A percentile compares a stretch with the other conserved stretches of the same genome.
These are phyloP conservation scores for Penicillium odoratum DNA, from an alignment of 495 filamentous ascomycete genomes.

Conservation along the genomic window DNA sequence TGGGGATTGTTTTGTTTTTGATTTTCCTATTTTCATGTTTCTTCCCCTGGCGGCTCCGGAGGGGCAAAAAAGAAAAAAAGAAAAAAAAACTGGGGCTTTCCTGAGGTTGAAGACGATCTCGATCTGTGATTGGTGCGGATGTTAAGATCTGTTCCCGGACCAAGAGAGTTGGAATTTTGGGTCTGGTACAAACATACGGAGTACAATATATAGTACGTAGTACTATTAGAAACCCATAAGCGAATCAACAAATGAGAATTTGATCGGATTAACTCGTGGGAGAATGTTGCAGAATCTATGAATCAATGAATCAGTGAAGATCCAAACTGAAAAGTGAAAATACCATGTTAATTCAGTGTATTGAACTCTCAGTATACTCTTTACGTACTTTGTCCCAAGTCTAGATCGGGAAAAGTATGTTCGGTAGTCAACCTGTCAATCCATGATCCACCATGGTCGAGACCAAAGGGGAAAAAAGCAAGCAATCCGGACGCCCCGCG, in stretches of 20 bases:
- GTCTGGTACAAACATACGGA: too few relatives aligned
- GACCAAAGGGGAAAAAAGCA: constrained; percentile 1
- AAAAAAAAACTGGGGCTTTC: constrained; percentile 1
- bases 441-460: neutral
- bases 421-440: constrained; percentile 2
- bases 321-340: too few relatives aligned
- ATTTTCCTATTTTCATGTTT: neutral
- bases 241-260: neutral
- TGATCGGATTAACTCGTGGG: neutral
- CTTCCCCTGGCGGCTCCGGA: constrained; percentile 16
- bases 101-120: neutral
- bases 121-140: constrained; percentile 17
- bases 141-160: constrained; percentile 6
- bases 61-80: neutral
- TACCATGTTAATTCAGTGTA: too few relatives aligned
- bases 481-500: neutral
- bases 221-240: neutral
- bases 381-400: neutral
- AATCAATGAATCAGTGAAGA: too few relatives aligned
- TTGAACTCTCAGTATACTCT: too few relatives aligned
- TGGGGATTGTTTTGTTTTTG: constrained; percentile 9
- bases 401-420: constrained; percentile 4
- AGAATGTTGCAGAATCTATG: neutral
- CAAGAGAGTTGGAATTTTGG: neutral
- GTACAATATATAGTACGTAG: too few relatives aligned